These are phyloP conservation scores for Skeletonema costatum DNA, from an alignment of 108 stramenopile genomes.

Conservation along the genomic window DNA sequence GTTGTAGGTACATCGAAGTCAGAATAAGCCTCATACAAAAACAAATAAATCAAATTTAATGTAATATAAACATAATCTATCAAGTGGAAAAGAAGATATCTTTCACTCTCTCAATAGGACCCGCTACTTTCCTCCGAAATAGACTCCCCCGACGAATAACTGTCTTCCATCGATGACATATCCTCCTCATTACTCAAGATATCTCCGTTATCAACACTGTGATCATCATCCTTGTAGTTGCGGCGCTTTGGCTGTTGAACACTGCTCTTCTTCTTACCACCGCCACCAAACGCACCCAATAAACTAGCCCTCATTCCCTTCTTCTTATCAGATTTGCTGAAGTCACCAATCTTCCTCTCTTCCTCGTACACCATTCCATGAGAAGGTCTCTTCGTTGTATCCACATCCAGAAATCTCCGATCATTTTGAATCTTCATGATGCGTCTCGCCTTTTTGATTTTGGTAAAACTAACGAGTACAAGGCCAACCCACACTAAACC, in stretches of 20 bases:
- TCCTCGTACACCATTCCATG: neutral
- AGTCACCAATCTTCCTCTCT: neutral
- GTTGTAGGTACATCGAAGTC: too few relatives aligned
- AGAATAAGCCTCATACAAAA: too few relatives aligned
- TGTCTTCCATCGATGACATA: slow-evolving; percentile 1
- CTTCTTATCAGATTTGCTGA: neutral
- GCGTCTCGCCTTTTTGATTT: neutral
- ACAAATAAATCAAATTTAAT: too few relatives aligned
- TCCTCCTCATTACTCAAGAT: neutral
- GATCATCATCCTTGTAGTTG: neutral
- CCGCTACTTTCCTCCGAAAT: neutral
- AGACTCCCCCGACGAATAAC: neutral
- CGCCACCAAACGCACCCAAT: neutral
- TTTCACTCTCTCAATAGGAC: neutral
- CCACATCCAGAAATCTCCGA: neutral
- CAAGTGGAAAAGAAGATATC: too few relatives aligned
- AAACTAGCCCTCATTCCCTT: neutral
- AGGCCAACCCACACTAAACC: neutral
- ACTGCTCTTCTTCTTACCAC: neutral
- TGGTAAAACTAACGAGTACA: neutral
- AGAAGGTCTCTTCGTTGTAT: neutral
- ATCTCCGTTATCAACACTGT: neutral
- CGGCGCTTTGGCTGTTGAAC: neutral
- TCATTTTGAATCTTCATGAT: neutral
- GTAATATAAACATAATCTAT: too few relatives aligned